Evolutionary conservation across 208 protist species (phyloP).

Genomic region (Crithidia acanthocephali): DNA sequence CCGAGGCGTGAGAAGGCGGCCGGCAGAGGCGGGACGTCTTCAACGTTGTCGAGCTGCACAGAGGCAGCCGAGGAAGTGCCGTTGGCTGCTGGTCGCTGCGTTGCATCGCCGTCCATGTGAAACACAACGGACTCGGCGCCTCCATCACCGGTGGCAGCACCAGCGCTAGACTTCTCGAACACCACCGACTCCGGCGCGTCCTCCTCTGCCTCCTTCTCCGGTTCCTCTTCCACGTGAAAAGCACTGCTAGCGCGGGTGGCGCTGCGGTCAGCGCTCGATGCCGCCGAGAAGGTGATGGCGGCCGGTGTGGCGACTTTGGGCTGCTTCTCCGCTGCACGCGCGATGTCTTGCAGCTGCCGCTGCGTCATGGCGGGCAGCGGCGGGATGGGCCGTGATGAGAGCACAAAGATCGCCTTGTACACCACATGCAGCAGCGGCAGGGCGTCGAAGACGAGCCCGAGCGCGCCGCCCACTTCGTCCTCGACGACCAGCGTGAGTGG

Average conservation of each 20-base stretch:
- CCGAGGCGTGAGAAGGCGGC: conserved; percentile 7
- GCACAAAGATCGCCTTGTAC: conserved; percentile 38
- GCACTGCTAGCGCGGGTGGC: background rate
- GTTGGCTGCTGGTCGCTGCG: background rate
- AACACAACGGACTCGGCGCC: too few species aligned
- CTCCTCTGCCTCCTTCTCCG: background rate
- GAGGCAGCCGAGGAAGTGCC: background rate
- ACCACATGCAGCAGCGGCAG: conserved; percentile 26
- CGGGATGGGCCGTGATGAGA: conserved; percentile 18
- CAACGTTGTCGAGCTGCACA: conserved; percentile 26
- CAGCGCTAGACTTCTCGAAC: too few species aligned
- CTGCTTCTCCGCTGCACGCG: background rate
- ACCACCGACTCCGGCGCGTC: background rate
- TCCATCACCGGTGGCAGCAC: background rate
- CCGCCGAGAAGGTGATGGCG: background rate
- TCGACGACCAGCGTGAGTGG: conserved; percentile 25
- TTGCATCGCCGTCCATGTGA: background rate
- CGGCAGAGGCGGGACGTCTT: conserved; percentile 27
- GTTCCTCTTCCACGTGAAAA: background rate
- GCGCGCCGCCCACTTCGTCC: conserved; percentile 18
- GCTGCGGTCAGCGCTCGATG: background rate
- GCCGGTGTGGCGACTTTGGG: background rate
- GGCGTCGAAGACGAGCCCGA: conserved; percentile 23
- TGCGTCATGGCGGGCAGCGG: conserved; percentile 20
- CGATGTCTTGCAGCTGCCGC: conserved; percentile 13